phyloP scores from a whole-genome alignment of 2,329 filamentous ascomycete genomes.

The Cryphonectria carpinicola region DNA sequence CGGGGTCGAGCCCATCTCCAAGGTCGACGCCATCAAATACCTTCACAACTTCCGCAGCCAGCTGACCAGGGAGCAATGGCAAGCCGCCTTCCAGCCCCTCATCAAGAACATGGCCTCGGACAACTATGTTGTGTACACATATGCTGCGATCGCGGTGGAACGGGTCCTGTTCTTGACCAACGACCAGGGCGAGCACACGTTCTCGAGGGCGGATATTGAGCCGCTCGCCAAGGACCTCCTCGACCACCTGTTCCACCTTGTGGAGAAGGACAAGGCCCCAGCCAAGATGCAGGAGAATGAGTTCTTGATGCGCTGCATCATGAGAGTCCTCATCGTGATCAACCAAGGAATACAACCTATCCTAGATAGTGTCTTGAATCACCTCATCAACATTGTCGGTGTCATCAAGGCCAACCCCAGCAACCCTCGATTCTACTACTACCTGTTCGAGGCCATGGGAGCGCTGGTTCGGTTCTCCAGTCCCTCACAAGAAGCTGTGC shows the following conservation, averaged over 20 bases:
- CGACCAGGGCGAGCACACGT: constrained; percentile 75
- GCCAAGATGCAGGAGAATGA: constrained; percentile 98
- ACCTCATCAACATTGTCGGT: constrained; percentile 86
- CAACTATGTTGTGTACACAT: constrained; percentile 97
- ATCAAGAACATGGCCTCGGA: constrained; percentile 88
- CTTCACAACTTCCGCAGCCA: constrained; percentile 97
- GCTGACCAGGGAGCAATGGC: constrained; percentile 90
- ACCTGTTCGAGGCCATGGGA: constrained; percentile 92
- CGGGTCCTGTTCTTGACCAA: constrained; percentile 84
- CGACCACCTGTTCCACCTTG: constrained; percentile 86
- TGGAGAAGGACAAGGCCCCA: constrained; percentile 81
- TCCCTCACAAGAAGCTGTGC: constrained; percentile 66
- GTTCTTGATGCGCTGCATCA: constrained; percentile 97
- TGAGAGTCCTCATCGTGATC: constrained; percentile 95
- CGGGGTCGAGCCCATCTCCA: constrained; percentile 79
- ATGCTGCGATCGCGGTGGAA: constrained; percentile 96
- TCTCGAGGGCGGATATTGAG: constrained; percentile 77
- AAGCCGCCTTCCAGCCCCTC: constrained; percentile 82
- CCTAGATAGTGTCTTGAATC: constrained; percentile 76
- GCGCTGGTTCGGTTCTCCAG: constrained; percentile 79
- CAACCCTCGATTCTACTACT: constrained; percentile 98
- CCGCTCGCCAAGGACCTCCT: constrained; percentile 85
- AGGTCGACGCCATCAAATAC: constrained; percentile 98
- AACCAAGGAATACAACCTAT: constrained; percentile 78
- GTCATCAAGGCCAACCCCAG: constrained; percentile 94